These are phyloP conservation scores for Ceratobasidium theobromae DNA, from an alignment of 1,284 basidiomycete species.

Conservation along the genomic window DNA sequence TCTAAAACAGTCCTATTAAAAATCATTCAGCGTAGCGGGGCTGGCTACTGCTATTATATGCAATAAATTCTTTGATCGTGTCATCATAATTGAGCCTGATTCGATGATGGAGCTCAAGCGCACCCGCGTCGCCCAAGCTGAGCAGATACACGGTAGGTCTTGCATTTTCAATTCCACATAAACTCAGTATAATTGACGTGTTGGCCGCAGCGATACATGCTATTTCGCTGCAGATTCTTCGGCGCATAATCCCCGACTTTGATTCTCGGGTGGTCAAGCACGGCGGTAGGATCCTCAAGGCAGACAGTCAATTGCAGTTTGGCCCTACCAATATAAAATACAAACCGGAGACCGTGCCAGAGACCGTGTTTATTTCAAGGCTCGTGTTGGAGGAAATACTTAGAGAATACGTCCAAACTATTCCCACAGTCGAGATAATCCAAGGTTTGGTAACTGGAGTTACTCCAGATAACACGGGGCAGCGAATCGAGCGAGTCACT, in stretches of 20 bases:
- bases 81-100: constrained; percentile 23
- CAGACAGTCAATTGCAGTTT: constrained; percentile 1
- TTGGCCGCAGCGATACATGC: background rate
- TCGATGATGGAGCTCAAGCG: constrained; percentile 16
- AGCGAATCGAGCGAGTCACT: background rate
- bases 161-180: no score
- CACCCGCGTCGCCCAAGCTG: constrained; percentile 16
- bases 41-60: constrained; percentile 21
- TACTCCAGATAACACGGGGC: background rate
- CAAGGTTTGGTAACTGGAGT: constrained; percentile 6
- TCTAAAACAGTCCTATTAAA: background rate
- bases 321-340: background rate
- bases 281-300: constrained; percentile 9
- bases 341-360: background rate
- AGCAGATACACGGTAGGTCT: constrained; percentile 24
- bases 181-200: background rate
- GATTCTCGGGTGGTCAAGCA: background rate
- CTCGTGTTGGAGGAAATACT: constrained; percentile 1
- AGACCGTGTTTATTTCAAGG: constrained; percentile 14
- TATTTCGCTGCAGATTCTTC: constrained; percentile 6
- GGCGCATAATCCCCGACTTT: constrained; percentile 9
- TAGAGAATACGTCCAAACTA: constrained; percentile 11
- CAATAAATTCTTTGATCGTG: constrained; percentile 21
- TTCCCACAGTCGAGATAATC: background rate
- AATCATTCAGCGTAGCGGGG: constrained; percentile 5